Evolutionary conservation across 768 basidiomycete species (phyloP).

Genomic region (Wakefieldia striispora): DNA sequence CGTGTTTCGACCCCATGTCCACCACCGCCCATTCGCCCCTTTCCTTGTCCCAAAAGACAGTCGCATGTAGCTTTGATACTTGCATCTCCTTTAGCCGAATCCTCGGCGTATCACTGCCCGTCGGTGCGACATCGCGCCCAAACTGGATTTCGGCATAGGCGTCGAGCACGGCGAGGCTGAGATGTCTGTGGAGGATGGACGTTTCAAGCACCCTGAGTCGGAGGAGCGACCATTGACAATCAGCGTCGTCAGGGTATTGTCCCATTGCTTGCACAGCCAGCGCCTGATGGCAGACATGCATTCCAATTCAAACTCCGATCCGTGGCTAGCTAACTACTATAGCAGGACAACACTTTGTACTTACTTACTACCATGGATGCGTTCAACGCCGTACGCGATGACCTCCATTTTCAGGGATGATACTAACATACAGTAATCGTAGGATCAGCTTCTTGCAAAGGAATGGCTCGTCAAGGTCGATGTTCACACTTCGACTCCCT

Average conservation of each 20-base stretch:
- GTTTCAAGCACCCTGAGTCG: conserved; percentile 39
- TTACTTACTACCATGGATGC: conserved; percentile 39
- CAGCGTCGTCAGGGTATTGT: conserved; percentile 39
- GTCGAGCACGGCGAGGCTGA: conserved; percentile 61
- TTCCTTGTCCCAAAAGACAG: conserved; percentile 63
- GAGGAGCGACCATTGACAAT: conserved; percentile 49
- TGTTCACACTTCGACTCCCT: conserved; percentile 56
- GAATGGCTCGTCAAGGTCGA: conserved; percentile 78
- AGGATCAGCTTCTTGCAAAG: conserved; percentile 62
- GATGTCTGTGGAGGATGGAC: conserved; percentile 48
- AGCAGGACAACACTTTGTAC: no score
- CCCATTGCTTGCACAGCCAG: background rate
- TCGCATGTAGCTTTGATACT: conserved; percentile 80
- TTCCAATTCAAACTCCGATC: conserved; percentile 25
- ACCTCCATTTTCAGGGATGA: background rate
- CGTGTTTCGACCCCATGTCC: conserved; percentile 85
- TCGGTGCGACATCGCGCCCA: conserved; percentile 62
- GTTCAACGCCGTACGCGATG: conserved; percentile 41
- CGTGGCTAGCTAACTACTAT: no score
- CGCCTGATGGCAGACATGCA: background rate
- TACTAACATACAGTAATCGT: background rate
- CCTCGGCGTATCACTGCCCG: conserved; percentile 53
- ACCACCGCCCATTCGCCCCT: conserved; percentile 68
- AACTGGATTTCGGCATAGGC: conserved; percentile 65
- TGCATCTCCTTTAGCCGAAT: conserved; percentile 82